phyloP scores from a whole-genome alignment of 192 early-diverging fungal genomes.

The Coemansia sp. region DNA sequence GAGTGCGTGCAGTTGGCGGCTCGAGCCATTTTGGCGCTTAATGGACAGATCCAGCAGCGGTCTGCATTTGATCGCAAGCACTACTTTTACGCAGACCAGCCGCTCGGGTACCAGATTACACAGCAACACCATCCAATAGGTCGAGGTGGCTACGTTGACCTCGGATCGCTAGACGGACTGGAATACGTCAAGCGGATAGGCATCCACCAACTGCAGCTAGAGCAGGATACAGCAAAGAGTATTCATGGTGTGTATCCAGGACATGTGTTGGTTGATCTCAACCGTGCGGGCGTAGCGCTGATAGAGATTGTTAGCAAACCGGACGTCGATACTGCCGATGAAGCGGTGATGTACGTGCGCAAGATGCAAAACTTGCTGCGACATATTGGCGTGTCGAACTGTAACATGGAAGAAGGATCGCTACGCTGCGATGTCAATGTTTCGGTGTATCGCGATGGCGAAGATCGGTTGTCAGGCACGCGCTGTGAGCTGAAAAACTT shows the following conservation, averaged over 20 bases:
- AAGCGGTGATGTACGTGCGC: constrained; percentile 73
- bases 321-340: constrained; percentile 73
- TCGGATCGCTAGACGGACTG: constrained; percentile 63
- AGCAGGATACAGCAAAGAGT: constrained; percentile 92
- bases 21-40: constrained; percentile 69
- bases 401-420: constrained; percentile 89
- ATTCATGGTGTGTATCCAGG: constrained; percentile 65
- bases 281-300: constrained; percentile 82
- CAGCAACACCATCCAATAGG: constrained; percentile 84
- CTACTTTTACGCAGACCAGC: constrained; percentile 93
- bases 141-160: constrained; percentile 62
- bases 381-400: constrained; percentile 67
- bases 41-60: constrained; percentile 59
- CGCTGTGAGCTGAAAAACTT: constrained; percentile 82
- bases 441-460: constrained; percentile 63
- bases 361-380: constrained; percentile 76
- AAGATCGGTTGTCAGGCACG: constrained; percentile 57
- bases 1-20: constrained; percentile 74
- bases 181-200: constrained; percentile 53
- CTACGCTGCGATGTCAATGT: constrained; percentile 93
- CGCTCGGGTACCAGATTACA: constrained; percentile 94
- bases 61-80: constrained; percentile 93
- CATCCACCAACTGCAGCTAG: constrained; percentile 87
- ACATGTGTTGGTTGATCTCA: constrained; percentile 69
- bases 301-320: constrained; percentile 93